Base-by-base conservation (phyloP, 2,329 filamentous ascomycete genomes). In the Microsporum canis region DNA sequence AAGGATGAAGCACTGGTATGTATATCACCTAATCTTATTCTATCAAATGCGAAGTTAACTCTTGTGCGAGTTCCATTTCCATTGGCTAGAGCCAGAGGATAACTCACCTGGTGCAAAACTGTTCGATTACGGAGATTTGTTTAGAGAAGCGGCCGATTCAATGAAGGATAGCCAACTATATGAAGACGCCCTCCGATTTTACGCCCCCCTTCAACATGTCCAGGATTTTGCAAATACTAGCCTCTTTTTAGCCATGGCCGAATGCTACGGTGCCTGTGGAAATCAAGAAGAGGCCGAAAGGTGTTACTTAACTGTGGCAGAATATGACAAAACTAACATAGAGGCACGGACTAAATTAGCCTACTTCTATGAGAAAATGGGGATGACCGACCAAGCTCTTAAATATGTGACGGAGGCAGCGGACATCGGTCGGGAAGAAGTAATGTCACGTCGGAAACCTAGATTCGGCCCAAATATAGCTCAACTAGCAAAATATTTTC, bases 281-380 rank as follows among this genome's bases (percentile, higher is more conserved):
- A 80, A 87, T 60, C 79, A 84, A 23, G 79, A 83, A 36, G 84
- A 87, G 41, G 91, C 91, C 0, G 87, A 92, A 68, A 84, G 88
- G 65, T 88, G 84, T 69, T 94, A 91, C 67, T 81, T 89, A 29
- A 83, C 83, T 1, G 84, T 91, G 8, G 84, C 90, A 41, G 84
- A 89, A 58, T 81, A 84, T 62, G 88, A 95, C 64, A 78, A 85
- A 51, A 79, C 84, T 45, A 85, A 87, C 62, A 84, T 92, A 56
- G 86, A 91, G 64, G 88, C 89, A 43, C 86, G 89, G 43, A 84
- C 88, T 34, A 84, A 89, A 67, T 79, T 96, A 7, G 89, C 89
- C 10, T 91, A 88, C 68, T 84, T 96, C 72, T 96, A 95, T 69
- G 89, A 95, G 71, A 84, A 81, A 64, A 82, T 82, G 51, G 85